Percentiles rank a stretch among this genome's conserved stretches.
Conservation (phyloP, 2,329 filamentous ascomycete species). For the Pseudogymnoascus sp. region DNA sequence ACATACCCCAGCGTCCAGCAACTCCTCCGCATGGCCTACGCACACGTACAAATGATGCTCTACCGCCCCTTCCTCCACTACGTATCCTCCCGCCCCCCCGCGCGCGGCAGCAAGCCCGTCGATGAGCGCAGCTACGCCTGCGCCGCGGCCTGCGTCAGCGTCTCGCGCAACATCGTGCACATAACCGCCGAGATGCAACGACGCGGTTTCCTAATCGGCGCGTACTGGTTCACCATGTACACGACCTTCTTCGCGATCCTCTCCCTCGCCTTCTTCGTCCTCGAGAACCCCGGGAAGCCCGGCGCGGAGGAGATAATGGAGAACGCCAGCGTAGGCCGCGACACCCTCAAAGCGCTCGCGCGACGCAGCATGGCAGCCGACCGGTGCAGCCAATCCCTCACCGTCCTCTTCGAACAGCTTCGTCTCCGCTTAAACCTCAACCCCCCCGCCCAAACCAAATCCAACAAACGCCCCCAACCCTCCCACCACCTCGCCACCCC, state of each 20-base stretch:
- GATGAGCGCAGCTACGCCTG: conserved; percentile 74
- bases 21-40: conserved; percentile 68
- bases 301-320: conserved; percentile 72
- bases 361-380: conserved; percentile 84
- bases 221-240: conserved; percentile 82
- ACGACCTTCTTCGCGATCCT: conserved; percentile 76
- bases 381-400: conserved; percentile 50
- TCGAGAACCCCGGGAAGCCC: conserved; percentile 69
- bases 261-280: conserved; percentile 68
- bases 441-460: not conserved
- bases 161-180: conserved; percentile 64
- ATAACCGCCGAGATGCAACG: conserved; percentile 71
- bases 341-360: conserved; percentile 70
- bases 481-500: not conserved
- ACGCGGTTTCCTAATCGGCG: conserved; percentile 64
- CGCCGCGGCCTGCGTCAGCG: conserved; percentile 50
- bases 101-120: conserved; percentile 39
- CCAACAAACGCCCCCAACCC: not conserved
- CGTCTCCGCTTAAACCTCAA: not conserved
- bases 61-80: conserved; percentile 82
- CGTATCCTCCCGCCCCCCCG: conserved; percentile 45
- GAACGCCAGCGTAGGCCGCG: conserved; percentile 76
- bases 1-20: conserved; percentile 54
- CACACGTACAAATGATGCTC: conserved; percentile 73
- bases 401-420: conserved; percentile 10